Percentiles rank a stretch among this genome's conserved stretches.
Evolutionary conservation across 768 basidiomycete species (phyloP).

Genomic region (Tricholoma terreum): DNA sequence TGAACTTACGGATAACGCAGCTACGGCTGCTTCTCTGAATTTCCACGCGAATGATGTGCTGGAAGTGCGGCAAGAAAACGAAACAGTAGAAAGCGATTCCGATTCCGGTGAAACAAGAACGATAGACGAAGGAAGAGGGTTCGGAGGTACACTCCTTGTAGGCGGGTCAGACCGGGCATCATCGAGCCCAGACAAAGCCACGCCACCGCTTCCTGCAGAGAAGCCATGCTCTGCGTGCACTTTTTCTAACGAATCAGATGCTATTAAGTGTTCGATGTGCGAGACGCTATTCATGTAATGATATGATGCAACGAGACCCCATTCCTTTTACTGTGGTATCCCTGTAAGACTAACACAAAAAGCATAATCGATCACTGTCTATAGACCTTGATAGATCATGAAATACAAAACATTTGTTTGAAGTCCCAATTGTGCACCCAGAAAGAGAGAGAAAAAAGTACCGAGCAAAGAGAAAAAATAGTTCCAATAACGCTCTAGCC

Average conservation of each 20-base stretch:
- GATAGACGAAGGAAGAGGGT: constrained; percentile 62
- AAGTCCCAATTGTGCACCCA: constrained; percentile 27
- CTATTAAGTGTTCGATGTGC: constrained; percentile 45
- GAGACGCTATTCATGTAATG: constrained; percentile 37
- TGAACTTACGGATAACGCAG: constrained; percentile 65
- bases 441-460: constrained; percentile 23
- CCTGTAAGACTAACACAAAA: not conserved
- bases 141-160: constrained; percentile 70
- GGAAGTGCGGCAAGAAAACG: constrained; percentile 62
- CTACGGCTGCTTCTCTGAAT: constrained; percentile 52
- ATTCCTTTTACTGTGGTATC: not conserved
- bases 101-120: constrained; percentile 47
- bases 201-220: not conserved
- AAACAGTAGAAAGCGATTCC: constrained; percentile 53
- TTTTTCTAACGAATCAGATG: constrained; percentile 47
- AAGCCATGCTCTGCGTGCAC: constrained; percentile 59
- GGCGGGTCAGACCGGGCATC: constrained; percentile 23
- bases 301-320: not conserved
- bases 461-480: constrained; percentile 23
- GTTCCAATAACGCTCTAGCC: constrained; percentile 21
- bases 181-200: not conserved
- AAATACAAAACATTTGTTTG: constrained; percentile 19
- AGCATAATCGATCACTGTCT: constrained; percentile 10
- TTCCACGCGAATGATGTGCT: constrained; percentile 57
- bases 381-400: constrained; percentile 13